Conservation (phyloP, 2,329 filamentous ascomycete genomes). For the Emmonsiellopsis sp. region DNA sequence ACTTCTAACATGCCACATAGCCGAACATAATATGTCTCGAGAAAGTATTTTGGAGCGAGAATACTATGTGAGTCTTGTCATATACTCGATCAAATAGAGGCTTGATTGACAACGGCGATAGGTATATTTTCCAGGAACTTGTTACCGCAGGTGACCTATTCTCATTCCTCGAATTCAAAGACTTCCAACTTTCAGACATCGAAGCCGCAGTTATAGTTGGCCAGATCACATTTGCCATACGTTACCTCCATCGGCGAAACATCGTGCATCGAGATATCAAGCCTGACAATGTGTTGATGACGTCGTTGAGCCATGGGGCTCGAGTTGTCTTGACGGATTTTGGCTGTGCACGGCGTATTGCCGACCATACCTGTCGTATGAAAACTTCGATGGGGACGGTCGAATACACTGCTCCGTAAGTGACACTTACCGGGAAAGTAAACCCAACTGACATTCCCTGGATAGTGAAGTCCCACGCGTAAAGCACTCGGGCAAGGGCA, state of each 20-base stretch:
- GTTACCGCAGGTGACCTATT: constrained; percentile 53
- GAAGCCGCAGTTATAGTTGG: constrained; percentile 46
- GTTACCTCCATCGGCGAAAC: constrained; percentile 47
- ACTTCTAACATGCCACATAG: constrained; percentile 19
- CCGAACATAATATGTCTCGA: constrained; percentile 53
- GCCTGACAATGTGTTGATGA: constrained; percentile 55
- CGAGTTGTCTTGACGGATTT: constrained; percentile 55
- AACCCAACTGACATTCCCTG: not conserved
- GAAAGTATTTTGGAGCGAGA: constrained; percentile 45
- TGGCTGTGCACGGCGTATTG: constrained; percentile 41
- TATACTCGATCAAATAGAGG: not conserved
- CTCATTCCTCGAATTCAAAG: constrained; percentile 47
- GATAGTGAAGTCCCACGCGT: constrained; percentile 11
- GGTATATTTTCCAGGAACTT: constrained; percentile 54
- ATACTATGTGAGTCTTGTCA: constrained; percentile 37
- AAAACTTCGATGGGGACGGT: constrained; percentile 46
- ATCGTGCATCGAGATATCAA: constrained; percentile 57
- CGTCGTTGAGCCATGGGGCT: constrained; percentile 40
- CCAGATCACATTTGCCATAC: constrained; percentile 49
- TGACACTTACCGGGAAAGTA: constrained; percentile 9
- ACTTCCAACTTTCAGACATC: constrained; percentile 38
- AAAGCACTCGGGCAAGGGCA: constrained; percentile 5
- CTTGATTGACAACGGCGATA: constrained; percentile 17
- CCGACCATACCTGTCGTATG: constrained; percentile 37
- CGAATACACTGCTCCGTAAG: constrained; percentile 52